These are phyloP conservation scores for Nemania diffusa DNA, from an alignment of 2,329 filamentous ascomycete species.

Conservation along the genomic window DNA sequence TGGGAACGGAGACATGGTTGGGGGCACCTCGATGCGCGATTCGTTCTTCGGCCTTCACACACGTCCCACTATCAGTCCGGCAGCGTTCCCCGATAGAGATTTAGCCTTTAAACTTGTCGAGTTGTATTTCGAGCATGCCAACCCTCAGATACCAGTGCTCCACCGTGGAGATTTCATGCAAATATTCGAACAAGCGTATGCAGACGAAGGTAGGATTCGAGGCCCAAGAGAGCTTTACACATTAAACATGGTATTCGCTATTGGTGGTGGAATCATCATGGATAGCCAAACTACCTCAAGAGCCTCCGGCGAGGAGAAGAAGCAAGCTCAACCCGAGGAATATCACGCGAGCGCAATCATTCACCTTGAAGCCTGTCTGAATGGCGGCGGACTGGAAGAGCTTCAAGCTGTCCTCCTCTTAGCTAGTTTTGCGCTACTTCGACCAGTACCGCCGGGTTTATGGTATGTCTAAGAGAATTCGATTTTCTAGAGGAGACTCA, in stretches of 20 bases:
- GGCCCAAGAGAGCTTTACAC: conserved; percentile 88
- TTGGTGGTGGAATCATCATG: conserved; percentile 92
- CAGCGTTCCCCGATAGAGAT: conserved; percentile 81
- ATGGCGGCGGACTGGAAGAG: conserved; percentile 90
- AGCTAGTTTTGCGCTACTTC: conserved; percentile 88
- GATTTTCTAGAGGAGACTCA: not conserved
- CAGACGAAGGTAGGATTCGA: conserved; percentile 71
- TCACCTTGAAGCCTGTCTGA: conserved; percentile 87
- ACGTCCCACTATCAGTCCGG: conserved; percentile 85
- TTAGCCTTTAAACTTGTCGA: conserved; percentile 78
- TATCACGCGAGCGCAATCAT: conserved; percentile 96
- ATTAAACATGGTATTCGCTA: conserved; percentile 96
- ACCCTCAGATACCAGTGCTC: conserved; percentile 93
- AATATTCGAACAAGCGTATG: conserved; percentile 85
- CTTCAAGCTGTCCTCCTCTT: conserved; percentile 91
- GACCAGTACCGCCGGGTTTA: conserved; percentile 90
- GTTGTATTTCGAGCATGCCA: conserved; percentile 95
- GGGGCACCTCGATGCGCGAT: conserved; percentile 87
- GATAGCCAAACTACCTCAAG: conserved; percentile 62
- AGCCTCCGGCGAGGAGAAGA: conserved; percentile 49
- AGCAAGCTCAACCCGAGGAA: conserved; percentile 83
- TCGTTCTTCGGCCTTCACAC: conserved; percentile 98
- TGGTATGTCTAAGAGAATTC: conserved; percentile 64
- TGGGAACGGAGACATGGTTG: conserved; percentile 57
- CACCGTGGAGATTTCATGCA: conserved; percentile 91